Percentiles rank a stretch among this genome's conserved stretches.
These are phyloP conservation scores for Xylariales sp. DNA, from an alignment of 2,329 filamentous ascomycete genomes.

Conservation along the genomic window DNA sequence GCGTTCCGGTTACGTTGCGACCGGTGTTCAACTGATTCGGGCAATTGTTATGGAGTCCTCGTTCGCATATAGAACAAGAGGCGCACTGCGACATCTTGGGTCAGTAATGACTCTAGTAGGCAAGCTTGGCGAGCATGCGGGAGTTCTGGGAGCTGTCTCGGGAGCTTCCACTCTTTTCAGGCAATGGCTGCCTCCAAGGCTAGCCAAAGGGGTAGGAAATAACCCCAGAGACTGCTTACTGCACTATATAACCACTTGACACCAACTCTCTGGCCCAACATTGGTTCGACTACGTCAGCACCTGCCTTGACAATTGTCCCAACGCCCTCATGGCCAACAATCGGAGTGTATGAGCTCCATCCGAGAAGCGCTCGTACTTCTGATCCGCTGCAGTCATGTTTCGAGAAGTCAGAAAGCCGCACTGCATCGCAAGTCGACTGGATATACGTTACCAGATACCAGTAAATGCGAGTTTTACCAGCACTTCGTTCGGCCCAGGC, in stretches of 20 bases:
- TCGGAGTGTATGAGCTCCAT: neutral
- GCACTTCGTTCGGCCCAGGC: neutral
- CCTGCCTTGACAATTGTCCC: neutral
- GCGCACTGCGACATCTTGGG: too few relatives aligned
- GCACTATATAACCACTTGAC: slow-evolving; percentile 5
- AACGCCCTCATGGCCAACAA: slow-evolving; percentile 3
- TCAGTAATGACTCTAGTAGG: too few relatives aligned
- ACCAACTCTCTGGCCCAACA: neutral
- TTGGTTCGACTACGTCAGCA: neutral
- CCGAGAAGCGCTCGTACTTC: neutral
- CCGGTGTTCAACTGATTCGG: neutral
- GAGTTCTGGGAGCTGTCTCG: too few relatives aligned
- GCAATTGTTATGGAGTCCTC: neutral
- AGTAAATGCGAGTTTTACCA: neutral
- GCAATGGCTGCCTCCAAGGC: too few relatives aligned
- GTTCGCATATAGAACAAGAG: neutral
- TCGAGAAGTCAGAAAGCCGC: neutral
- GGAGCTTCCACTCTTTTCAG: too few relatives aligned
- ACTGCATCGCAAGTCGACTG: neutral
- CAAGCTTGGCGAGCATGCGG: too few relatives aligned
- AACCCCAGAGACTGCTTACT: too few relatives aligned
- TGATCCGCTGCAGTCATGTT: neutral
- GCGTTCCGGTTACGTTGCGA: neutral
- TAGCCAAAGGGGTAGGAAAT: too few relatives aligned
- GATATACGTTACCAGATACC: slow-evolving; percentile 3